phyloP scores from a whole-genome alignment of 1,139 yeast genomes.

The Diutina ranongensis region DNA sequence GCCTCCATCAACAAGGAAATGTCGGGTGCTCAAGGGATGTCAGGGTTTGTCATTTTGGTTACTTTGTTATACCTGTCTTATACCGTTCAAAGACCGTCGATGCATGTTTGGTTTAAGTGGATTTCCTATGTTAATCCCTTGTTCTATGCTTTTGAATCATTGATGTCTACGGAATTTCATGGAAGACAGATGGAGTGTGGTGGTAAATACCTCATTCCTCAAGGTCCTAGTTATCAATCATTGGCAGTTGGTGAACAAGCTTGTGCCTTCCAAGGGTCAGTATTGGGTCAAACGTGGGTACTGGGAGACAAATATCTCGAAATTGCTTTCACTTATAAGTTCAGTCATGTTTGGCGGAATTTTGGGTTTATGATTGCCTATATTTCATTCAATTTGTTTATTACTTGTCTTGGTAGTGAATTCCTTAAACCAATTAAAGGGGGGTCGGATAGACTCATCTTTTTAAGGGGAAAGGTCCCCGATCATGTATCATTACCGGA shows the following conservation, averaged over 20 bases:
- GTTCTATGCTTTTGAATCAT: constrained; percentile 55
- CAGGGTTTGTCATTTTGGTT: constrained; percentile 51
- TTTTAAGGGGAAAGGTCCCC: constrained; percentile 44
- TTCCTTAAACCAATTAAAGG: constrained; percentile 13
- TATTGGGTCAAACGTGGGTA: constrained; percentile 25
- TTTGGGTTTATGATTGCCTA: constrained; percentile 37
- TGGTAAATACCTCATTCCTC: constrained; percentile 13
- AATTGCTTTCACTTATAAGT: constrained; percentile 23
- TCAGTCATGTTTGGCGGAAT: constrained; percentile 38
- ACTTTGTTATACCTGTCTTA: constrained; percentile 64
- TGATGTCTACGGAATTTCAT: constrained; percentile 53
- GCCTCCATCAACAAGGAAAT: constrained; percentile 54
- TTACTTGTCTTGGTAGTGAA: constrained; percentile 27
- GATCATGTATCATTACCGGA: constrained; percentile 11
- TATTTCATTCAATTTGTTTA: constrained; percentile 20
- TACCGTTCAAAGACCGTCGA: constrained; percentile 40
- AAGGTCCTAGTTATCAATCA: constrained; percentile 15
- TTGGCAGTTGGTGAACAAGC: constrained; percentile 7
- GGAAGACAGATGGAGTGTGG: constrained; percentile 32
- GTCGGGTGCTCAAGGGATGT: constrained; percentile 57
- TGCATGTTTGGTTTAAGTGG: constrained; percentile 78
- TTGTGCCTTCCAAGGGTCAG: constrained; percentile 22
- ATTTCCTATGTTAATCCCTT: constrained; percentile 64
- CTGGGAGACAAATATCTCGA: constrained; percentile 33
- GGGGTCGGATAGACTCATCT: constrained; percentile 48